phyloP scores from a whole-genome alignment of 305 asterid species.

The Plantago coronopus region DNA sequence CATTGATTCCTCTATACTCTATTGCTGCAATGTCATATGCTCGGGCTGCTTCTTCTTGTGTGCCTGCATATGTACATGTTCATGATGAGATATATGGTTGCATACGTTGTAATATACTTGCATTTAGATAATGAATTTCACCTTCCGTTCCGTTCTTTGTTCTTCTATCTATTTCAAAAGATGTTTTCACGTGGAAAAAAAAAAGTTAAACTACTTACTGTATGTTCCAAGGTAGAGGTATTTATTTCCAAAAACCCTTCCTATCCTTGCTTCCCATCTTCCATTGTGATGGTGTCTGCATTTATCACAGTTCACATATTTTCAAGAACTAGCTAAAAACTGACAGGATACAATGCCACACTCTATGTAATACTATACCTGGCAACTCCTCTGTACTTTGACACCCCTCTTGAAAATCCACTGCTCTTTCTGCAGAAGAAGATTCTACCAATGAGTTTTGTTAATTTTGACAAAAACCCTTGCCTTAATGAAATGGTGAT shows the following conservation, averaged over 20 bases:
- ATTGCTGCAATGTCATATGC: conserved; percentile 79
- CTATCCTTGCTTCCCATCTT: conserved; percentile 56
- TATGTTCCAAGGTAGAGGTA: conserved; percentile 83
- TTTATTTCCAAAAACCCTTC: conserved; percentile 78
- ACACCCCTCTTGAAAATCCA: conserved; percentile 50
- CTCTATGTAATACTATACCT: conserved; percentile 29
- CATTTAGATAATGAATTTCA: not conserved
- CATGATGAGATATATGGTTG: conserved; percentile 23
- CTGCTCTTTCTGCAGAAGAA: conserved; percentile 38
- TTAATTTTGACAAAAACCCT: not conserved
- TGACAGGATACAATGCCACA: not conserved
- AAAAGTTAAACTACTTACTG: conserved; percentile 38
- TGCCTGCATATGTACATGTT: conserved; percentile 31
- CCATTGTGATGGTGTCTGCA: conserved; percentile 50
- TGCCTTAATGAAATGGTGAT: not conserved
- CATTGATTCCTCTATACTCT: conserved; percentile 72
- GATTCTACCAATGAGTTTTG: conserved; percentile 11
- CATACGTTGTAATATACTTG: not conserved
- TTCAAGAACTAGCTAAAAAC: not conserved
- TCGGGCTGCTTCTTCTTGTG: conserved; percentile 80
- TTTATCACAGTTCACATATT: not conserved
- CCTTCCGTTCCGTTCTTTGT: conserved; percentile 23
- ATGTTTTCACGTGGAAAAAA: too few relatives aligned
- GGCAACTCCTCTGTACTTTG: conserved; percentile 59
- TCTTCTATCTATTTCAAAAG: conserved; percentile 30